phyloP scores from a whole-genome alignment of 208 protist species.

The Crithidia brevicula region DNA sequence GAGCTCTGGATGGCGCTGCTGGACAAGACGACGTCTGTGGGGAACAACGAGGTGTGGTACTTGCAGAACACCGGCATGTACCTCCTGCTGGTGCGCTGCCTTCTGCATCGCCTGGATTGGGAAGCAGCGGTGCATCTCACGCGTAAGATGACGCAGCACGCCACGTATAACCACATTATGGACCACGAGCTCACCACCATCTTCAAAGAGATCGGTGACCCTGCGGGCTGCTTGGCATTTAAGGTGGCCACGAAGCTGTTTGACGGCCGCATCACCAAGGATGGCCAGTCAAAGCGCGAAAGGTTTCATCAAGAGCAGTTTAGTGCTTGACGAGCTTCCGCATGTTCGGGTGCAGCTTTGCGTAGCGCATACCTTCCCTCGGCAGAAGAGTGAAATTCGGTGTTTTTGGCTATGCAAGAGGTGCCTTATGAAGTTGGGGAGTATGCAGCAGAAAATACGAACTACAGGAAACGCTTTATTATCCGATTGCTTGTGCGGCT shows the following conservation, averaged over 20 bases:
- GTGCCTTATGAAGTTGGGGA: no score
- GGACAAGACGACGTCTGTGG: slow-evolving; percentile 50
- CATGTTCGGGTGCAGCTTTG: no score
- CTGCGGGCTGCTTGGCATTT: slow-evolving; percentile 80
- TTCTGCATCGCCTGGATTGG: slow-evolving; percentile 88
- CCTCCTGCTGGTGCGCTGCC: slow-evolving; percentile 72
- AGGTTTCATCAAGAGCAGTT: slow-evolving; percentile 51
- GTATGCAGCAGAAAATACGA: not conserved
- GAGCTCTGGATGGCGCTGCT: slow-evolving; percentile 78
- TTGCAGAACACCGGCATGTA: slow-evolving; percentile 87
- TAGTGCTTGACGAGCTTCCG: no score
- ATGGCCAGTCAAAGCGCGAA: slow-evolving; percentile 72
- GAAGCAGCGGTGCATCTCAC: slow-evolving; percentile 85
- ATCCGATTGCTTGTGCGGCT: no score
- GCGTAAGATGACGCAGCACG: slow-evolving; percentile 66
- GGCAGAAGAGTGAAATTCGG: no score
- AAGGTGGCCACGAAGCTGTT: slow-evolving; percentile 90
- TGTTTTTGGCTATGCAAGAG: no score
- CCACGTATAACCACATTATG: slow-evolving; percentile 85
- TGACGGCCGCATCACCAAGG: slow-evolving; percentile 83
- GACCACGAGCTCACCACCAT: slow-evolving; percentile 83
- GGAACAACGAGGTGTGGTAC: slow-evolving; percentile 78
- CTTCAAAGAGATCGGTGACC: slow-evolving; percentile 87
- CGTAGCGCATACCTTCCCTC: no score
- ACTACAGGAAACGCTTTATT: no score